Percentiles rank a stretch among this genome's conserved stretches.
These are phyloP conservation scores for Geranomyces michiganensis DNA, from an alignment of 192 early-diverging fungal genomes.

Conservation along the genomic window DNA sequence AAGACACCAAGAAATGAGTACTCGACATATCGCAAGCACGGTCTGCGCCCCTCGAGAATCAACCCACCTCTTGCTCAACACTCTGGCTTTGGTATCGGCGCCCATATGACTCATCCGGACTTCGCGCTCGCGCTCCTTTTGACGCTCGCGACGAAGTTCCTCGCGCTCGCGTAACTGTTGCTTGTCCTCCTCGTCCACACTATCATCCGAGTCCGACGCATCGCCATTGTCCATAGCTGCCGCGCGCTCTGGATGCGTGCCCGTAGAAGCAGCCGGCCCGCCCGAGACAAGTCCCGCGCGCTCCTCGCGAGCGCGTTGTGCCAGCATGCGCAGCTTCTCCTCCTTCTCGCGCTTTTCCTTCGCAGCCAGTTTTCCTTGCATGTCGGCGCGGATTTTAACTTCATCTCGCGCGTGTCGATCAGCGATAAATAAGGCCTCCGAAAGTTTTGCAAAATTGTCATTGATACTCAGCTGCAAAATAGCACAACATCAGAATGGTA, in stretches of 20 bases:
- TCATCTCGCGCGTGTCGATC: slow-evolving; percentile 93
- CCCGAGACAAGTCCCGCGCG: slow-evolving; percentile 55
- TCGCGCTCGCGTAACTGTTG: slow-evolving; percentile 78
- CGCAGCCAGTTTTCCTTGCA: slow-evolving; percentile 88
- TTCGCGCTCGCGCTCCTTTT: slow-evolving; percentile 85
- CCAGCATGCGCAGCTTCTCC: slow-evolving; percentile 81
- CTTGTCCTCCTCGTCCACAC: slow-evolving; percentile 62
- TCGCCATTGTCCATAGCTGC: slow-evolving; percentile 20
- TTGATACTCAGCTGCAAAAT: slow-evolving; percentile 68
- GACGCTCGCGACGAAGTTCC: slow-evolving; percentile 78
- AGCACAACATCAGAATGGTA: slow-evolving; percentile 6
- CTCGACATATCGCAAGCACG: background rate
- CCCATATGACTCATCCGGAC: slow-evolving; percentile 87
- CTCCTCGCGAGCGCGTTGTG: slow-evolving; percentile 95
- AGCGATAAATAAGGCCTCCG: slow-evolving; percentile 91
- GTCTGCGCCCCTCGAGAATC: too few species aligned
- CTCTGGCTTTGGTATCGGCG: slow-evolving; percentile 80
- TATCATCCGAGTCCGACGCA: slow-evolving; percentile 29
- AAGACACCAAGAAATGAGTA: slow-evolving; percentile 3
- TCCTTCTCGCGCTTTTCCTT: slow-evolving; percentile 96
- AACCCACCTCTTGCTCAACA: slow-evolving; percentile 53
- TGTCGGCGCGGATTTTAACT: slow-evolving; percentile 85
- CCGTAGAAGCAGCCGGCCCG: background rate
- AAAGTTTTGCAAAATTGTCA: slow-evolving; percentile 95
- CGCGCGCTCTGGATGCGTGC: slow-evolving; percentile 1